phyloP scores from a whole-genome alignment of 1,284 basidiomycete genomes.

The Prillingera fragicola region DNA sequence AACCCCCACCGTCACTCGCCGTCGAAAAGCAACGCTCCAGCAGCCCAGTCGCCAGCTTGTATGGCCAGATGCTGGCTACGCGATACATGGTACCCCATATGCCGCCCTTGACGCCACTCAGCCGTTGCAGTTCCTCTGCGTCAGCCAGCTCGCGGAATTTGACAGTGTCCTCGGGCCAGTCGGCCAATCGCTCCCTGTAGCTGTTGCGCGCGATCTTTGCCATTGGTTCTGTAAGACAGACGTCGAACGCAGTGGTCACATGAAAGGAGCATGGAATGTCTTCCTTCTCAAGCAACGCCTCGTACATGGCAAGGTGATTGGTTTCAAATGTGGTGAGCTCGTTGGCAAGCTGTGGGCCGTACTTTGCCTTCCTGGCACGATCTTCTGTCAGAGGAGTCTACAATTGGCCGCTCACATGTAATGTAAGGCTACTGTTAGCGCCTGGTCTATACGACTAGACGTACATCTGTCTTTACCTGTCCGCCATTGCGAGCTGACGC shows the following conservation, averaged over 20 bases:
- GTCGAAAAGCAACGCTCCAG: conserved; percentile 5
- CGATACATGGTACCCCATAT: conserved; percentile 11
- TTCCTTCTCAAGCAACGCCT: conserved; percentile 2
- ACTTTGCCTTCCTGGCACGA: neutral
- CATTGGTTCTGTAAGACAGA: conserved; percentile 5
- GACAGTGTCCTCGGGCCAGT: conserved; percentile 13
- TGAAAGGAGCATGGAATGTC: conserved; percentile 8
- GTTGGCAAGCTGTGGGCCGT: conserved; percentile 10
- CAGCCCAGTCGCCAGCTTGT: conserved; percentile 13
- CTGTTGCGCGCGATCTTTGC: neutral
- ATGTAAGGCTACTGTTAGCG: conserved; percentile 6
- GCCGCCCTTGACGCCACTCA: conserved; percentile 11
- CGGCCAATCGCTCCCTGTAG: conserved; percentile 5
- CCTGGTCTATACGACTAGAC: neutral
- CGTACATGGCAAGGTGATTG: conserved; percentile 4
- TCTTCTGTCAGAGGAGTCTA: conserved; percentile 4
- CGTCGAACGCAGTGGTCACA: conserved; percentile 14
- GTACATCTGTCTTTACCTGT: neutral
- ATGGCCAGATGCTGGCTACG: conserved; percentile 14
- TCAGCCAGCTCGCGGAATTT: conserved; percentile 11
- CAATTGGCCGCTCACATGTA: conserved; percentile 3
- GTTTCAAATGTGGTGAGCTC: conserved; percentile 11
- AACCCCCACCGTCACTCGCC: conserved; percentile 2
- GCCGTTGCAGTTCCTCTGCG: conserved; percentile 9
- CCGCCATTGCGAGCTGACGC: conserved; percentile 22